Percentiles rank a stretch among this genome's conserved stretches.
Evolutionary conservation across 768 basidiomycete genomes (phyloP).

Genomic region (Boletellus sp.): DNA sequence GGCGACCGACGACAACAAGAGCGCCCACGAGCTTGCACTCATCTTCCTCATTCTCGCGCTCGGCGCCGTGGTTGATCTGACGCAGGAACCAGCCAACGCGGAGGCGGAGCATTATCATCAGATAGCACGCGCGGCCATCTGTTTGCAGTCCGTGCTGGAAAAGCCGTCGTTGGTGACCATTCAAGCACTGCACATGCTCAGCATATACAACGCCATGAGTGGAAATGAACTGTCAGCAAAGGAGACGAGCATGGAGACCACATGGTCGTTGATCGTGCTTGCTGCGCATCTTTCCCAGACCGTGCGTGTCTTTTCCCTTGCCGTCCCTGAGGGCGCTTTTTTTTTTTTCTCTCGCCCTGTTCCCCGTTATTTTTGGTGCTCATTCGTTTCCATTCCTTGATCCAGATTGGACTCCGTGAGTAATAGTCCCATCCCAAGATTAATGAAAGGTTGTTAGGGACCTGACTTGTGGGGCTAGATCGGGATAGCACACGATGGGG

Average conservation of each 20-base stretch:
- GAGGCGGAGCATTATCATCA: constrained; percentile 67
- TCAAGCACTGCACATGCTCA: constrained; percentile 64
- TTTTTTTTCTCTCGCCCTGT: neutral
- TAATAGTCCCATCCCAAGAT: constrained; percentile 13
- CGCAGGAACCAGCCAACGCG: constrained; percentile 25
- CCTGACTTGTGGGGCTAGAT: constrained; percentile 34
- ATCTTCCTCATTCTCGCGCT: constrained; percentile 51
- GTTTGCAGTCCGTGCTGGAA: constrained; percentile 64
- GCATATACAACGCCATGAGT: constrained; percentile 68
- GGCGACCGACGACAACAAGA: constrained; percentile 37
- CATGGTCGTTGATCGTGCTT: constrained; percentile 64
- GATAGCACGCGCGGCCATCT: constrained; percentile 60
- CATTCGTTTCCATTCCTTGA: constrained; percentile 13
- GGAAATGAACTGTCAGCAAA: constrained; percentile 51
- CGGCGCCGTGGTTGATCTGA: constrained; percentile 44
- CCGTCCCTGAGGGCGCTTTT: neutral
- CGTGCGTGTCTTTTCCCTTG: constrained; percentile 36
- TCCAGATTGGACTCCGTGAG: constrained; percentile 68
- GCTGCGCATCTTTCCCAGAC: constrained; percentile 64
- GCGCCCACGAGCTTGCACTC: constrained; percentile 47
- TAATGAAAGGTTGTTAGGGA: constrained; percentile 2
- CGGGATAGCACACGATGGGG: constrained; percentile 66
- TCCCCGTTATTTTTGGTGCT: constrained; percentile 3
- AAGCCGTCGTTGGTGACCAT: constrained; percentile 69
- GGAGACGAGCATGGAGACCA: constrained; percentile 70